A percentile compares a stretch with the other conserved stretches of the same genome.
phyloP scores from a whole-genome alignment of 345 rosid species.

The Psidium guajava region DNA sequence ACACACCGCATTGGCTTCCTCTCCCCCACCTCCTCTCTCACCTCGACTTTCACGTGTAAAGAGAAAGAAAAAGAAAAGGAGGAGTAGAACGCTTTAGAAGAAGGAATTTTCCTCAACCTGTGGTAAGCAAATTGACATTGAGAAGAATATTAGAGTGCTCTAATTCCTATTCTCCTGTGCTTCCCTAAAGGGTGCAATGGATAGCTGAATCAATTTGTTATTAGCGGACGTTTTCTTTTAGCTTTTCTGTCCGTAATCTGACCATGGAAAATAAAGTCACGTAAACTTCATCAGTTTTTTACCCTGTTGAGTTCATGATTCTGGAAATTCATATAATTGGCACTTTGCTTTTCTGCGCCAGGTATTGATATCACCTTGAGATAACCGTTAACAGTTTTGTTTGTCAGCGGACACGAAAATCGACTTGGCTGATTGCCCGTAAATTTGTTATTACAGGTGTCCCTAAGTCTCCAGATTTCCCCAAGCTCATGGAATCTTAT shows the following conservation, averaged over 20 bases:
- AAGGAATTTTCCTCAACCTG: no score
- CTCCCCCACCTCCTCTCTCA: not conserved
- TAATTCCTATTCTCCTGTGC: not conserved
- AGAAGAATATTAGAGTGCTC: not conserved
- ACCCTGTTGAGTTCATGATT: not conserved
- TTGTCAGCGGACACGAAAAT: not conserved
- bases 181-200: not conserved
- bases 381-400: not conserved
- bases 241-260: not conserved
- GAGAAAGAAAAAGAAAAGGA: not conserved
- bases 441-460: no score
- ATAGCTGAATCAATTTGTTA: not conserved
- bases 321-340: not conserved
- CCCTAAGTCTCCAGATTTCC: no score
- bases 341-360: not conserved
- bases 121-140: no score
- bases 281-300: not conserved
- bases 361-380: not conserved
- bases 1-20: slow-evolving; percentile 2
- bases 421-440: not conserved
- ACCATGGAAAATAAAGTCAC: not conserved
- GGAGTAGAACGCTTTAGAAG: not conserved
- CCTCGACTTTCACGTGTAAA: slow-evolving; percentile 9
- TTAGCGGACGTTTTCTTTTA: not conserved
- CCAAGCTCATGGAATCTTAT: not conserved